Conservation (phyloP, 345 rosid species). For the Turnera subulata region DNA sequence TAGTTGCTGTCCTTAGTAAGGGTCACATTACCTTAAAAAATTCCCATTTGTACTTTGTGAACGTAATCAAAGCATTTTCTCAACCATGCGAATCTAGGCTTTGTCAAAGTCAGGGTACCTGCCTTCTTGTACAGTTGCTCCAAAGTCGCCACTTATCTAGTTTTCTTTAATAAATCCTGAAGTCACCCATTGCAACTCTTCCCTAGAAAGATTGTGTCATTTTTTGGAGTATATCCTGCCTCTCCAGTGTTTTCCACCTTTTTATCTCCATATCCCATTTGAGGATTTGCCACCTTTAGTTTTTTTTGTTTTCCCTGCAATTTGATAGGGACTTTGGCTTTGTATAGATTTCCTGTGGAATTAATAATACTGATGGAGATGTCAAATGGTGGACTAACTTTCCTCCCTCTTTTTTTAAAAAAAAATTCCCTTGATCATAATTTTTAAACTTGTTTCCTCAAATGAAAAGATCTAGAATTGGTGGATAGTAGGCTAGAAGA, state of each 20-base stretch:
- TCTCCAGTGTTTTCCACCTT: not conserved
- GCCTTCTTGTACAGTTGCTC: constrained; percentile 11
- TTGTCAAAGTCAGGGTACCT: constrained; percentile 8
- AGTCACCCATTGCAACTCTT: too few relatives aligned
- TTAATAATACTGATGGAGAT: not conserved
- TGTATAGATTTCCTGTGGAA: too few relatives aligned
- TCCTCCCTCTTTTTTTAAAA: too few relatives aligned
- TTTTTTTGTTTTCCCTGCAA: not conserved
- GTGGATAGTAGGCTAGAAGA: too few relatives aligned
- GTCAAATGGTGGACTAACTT: too few relatives aligned
- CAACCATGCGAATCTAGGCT: not conserved
- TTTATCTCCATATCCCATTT: not conserved
- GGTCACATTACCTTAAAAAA: not conserved
- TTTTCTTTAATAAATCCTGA: not conserved
- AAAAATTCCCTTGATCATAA: too few relatives aligned
- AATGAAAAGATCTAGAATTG: too few relatives aligned
- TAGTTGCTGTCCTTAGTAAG: constrained; percentile 2
- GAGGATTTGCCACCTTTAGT: not conserved
- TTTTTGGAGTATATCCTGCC: not conserved
- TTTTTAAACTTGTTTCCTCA: too few relatives aligned
- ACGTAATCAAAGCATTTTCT: not conserved
- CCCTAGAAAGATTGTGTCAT: constrained; percentile 1
- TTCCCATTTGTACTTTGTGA: not conserved
- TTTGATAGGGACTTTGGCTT: not conserved
- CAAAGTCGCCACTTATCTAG: constrained; percentile 14